Base-by-base conservation (phyloP, 495 filamentous ascomycete genomes). In the Hypomontagnella monticulosa region DNA sequence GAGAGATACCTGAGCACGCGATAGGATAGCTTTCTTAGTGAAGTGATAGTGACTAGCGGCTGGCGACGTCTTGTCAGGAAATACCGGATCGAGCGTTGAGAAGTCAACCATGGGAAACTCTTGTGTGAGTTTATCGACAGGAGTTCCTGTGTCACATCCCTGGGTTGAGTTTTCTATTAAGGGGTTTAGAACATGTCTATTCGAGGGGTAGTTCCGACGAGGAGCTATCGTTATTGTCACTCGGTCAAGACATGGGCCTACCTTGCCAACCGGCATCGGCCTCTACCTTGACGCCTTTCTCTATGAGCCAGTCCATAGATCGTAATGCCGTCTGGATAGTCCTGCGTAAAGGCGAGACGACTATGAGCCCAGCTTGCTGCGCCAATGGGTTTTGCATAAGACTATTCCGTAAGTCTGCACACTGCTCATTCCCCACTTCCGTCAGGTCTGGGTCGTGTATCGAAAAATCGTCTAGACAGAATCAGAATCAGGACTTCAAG, bases 281-380 rank as follows among this genome's bases (percentile, higher is more conserved):
- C 15, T 79, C 69, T 16, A 87, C 76, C 23, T 80, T 81, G 11
- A 87, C 67, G 3, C 82, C 83, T 40, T 77, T 72, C 44, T 82
- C 78, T 44, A 85, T 75, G 37, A 88, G 72, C 75, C 80, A 83
- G 14, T 77, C 79, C 16, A 88, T 75, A 0, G 78, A 76, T 10
- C 80, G 69, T 23, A 78, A 69, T 0, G 84, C 80, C 1, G 87
- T 89, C 70, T 89, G 80, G 4, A 88, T 70, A 3, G 85, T 87
- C 11, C 87, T 76, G 11, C 79, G 71, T 82, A 88, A 83, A 10
- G 87, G 83, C 51, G 83, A 87, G 55, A 83, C 78, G 18, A 89
- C 65, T 40, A 88, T 83, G 8, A 86, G 78, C 15, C 82, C 82
- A 15, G 85, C 75, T 42, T 85, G 69, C n/a, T 80, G 81, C 10